Evolutionary conservation across 2,329 filamentous ascomycete genomes (phyloP).

Genomic region (Blastomyces gilchristii): DNA sequence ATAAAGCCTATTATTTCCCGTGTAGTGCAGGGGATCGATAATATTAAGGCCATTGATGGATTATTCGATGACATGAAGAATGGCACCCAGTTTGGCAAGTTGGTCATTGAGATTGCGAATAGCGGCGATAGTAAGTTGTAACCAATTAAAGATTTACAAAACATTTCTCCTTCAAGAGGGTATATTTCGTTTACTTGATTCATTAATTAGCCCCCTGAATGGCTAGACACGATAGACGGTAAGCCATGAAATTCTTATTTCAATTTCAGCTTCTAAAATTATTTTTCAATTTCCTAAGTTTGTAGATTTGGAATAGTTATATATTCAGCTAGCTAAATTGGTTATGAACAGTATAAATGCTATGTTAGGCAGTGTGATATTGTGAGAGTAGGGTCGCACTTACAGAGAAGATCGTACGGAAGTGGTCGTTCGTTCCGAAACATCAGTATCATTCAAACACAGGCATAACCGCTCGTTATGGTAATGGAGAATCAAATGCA

Average conservation of each 20-base stretch:
- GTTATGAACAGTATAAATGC: neutral
- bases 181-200: neutral
- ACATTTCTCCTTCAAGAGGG: neutral
- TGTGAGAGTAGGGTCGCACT: neutral
- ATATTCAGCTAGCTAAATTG: neutral
- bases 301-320: neutral
- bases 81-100: conserved; percentile 80
- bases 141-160: neutral
- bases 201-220: neutral
- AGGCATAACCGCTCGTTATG: neutral
- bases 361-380: neutral
- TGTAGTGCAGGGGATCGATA: conserved; percentile 60
- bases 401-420: neutral
- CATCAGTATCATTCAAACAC: neutral
- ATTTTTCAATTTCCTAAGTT: neutral
- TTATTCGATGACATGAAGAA: conserved; percentile 83
- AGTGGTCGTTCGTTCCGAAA: neutral
- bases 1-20: conserved; percentile 70
- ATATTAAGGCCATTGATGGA: conserved; percentile 65
- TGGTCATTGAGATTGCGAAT: conserved; percentile 51
- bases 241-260: neutral
- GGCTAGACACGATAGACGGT: neutral
- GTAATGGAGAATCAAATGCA: neutral
- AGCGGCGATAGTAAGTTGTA: conserved; percentile 16
- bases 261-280: neutral